Percentiles rank a stretch among this genome's conserved stretches.
Conservation (phyloP, 2,329 filamentous ascomycete species). For the Aspergillus proliferans region DNA sequence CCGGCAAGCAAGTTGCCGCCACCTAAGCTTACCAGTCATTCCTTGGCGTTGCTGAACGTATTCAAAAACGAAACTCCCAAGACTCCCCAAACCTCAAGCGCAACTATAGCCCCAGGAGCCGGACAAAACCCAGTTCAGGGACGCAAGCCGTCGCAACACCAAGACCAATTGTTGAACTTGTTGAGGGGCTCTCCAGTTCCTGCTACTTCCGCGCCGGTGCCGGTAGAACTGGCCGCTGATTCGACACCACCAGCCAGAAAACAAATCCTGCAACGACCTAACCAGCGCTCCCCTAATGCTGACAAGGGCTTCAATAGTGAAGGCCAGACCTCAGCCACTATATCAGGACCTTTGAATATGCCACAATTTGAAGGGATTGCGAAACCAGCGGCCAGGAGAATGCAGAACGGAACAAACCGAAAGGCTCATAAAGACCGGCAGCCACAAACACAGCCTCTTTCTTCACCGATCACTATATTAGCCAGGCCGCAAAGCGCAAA, state of each 20-base stretch:
- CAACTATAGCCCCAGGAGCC: slow-evolving; percentile 12
- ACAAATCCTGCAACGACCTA: slow-evolving; percentile 28
- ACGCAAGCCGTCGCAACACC: slow-evolving; percentile 29
- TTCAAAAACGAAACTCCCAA: slow-evolving; percentile 43
- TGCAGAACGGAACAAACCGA: slow-evolving; percentile 15
- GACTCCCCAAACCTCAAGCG: slow-evolving; percentile 17
- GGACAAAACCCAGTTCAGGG: slow-evolving; percentile 6
- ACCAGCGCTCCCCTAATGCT: slow-evolving; percentile 9
- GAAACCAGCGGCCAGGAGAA: slow-evolving; percentile 21
- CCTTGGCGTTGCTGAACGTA: slow-evolving; percentile 51
- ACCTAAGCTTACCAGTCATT: slow-evolving; percentile 53
- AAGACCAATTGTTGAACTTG: slow-evolving; percentile 31
- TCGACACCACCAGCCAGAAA: slow-evolving; percentile 30
- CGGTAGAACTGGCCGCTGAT: slow-evolving; percentile 42
- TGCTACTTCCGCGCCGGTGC: slow-evolving; percentile 23
- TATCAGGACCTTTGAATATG: slow-evolving; percentile 35
- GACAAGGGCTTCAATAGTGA: slow-evolving; percentile 10
- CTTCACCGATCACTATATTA: slow-evolving; percentile 34
- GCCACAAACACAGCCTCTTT: slow-evolving; percentile 15
- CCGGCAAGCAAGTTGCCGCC: slow-evolving; percentile 53
- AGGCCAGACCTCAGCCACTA: slow-evolving; percentile 32
- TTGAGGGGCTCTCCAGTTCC: slow-evolving; percentile 21
- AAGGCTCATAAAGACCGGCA: slow-evolving; percentile 17
- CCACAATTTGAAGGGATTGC: slow-evolving; percentile 32
- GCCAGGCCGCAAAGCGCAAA: slow-evolving; percentile 28